Percentiles rank a stretch among this genome's conserved stretches.
Conservation (phyloP, 805 yeast genomes). For the Hemisphaericaspora nanyangensis region DNA sequence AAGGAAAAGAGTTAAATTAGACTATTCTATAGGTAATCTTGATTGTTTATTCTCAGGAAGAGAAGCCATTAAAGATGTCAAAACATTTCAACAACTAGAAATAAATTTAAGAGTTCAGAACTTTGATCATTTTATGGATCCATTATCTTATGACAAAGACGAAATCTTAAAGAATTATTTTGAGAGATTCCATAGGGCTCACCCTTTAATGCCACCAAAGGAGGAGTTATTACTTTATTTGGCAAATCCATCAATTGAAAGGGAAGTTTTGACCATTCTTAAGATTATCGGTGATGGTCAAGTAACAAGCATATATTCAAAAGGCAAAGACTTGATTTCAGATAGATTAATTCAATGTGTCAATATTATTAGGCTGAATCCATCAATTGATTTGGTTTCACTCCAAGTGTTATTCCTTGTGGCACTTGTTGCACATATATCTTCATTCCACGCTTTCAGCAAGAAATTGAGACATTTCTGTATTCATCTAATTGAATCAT, state of each 20-base stretch:
- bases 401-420: constrained; percentile 40
- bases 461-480: constrained; percentile 40
- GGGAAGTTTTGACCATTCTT: constrained; percentile 45
- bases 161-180: constrained; percentile 11
- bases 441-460: constrained; percentile 48
- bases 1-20: constrained; percentile 10
- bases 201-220: constrained; percentile 46
- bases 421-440: constrained; percentile 45
- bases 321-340: constrained; percentile 10
- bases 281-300: constrained; percentile 50
- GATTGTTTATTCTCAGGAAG: constrained; percentile 11
- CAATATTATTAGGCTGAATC: constrained; percentile 9
- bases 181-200: constrained; percentile 25
- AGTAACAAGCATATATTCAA: constrained; percentile 14
- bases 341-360: constrained; percentile 18
- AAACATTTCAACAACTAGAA: constrained; percentile 7
- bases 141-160: constrained; percentile 8
- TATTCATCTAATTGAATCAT: constrained; percentile 31
- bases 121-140: constrained; percentile 7
- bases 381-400: constrained; percentile 36
- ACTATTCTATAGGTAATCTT: constrained; percentile 8
- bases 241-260: constrained; percentile 26
- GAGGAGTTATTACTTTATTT: constrained; percentile 32
- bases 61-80: constrained; percentile 4
- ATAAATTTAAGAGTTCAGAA: constrained; percentile 3